Percentiles rank a stretch among this genome's conserved stretches.
phyloP scores from a whole-genome alignment of 2,329 filamentous ascomycete genomes.

The Phaeophleospora eucalypticola region DNA sequence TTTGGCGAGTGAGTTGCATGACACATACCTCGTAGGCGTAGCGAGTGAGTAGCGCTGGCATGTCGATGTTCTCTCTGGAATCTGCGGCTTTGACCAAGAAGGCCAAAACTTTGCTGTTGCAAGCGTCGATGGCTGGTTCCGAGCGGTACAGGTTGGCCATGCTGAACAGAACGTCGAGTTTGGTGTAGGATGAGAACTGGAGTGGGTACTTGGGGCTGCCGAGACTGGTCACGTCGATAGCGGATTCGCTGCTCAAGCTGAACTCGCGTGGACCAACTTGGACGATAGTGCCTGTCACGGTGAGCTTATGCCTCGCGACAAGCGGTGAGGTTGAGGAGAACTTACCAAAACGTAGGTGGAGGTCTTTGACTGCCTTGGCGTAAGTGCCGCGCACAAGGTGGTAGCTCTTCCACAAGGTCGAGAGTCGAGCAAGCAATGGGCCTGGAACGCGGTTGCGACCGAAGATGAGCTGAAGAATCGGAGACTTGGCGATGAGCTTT shows the following conservation, averaged over 20 bases:
- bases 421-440: conserved; percentile 20
- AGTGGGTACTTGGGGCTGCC: neutral
- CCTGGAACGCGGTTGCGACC: conserved; percentile 17
- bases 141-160: conserved; percentile 17
- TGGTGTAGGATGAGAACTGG: neutral
- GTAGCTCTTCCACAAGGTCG: conserved; percentile 18
- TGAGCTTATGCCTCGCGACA: no score
- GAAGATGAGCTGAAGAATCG: neutral
- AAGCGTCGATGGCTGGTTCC: conserved; percentile 18
- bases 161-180: conserved; percentile 1
- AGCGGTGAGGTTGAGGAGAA: neutral
- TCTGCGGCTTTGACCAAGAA: conserved; percentile 6
- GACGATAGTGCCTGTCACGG: conserved; percentile 13
- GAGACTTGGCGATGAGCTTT: neutral
- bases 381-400: conserved; percentile 20
- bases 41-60: conserved; percentile 14
- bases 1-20: no score
- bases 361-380: conserved; percentile 9
- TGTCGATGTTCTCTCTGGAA: conserved; percentile 8
- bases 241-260: conserved; percentile 7
- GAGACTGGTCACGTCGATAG: conserved; percentile 4
- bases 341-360: conserved; percentile 17
- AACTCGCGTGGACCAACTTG: conserved; percentile 12
- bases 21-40: conserved; percentile 28
- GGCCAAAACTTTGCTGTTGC: conserved; percentile 14